These are phyloP conservation scores for Torulaspora franciscae DNA, from an alignment of 805 yeast species.

Conservation along the genomic window DNA sequence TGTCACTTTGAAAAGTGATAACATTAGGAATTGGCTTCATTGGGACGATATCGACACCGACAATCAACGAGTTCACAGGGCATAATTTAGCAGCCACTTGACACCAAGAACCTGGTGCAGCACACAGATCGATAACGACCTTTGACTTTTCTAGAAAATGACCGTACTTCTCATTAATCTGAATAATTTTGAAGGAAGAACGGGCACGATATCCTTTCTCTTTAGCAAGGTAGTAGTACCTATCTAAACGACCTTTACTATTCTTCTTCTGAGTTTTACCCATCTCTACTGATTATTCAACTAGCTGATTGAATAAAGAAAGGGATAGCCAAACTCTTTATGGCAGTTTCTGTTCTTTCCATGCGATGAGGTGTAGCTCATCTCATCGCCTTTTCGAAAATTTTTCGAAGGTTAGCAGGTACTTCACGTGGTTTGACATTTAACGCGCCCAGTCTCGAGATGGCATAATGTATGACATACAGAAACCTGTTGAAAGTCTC, in stretches of 20 bases:
- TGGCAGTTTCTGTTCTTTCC: not conserved
- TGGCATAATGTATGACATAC: too few species aligned
- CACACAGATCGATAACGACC: constrained; percentile 96
- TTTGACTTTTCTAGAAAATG: constrained; percentile 91
- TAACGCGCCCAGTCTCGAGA: not conserved
- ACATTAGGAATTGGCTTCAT: constrained; percentile 94
- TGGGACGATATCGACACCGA: constrained; percentile 98
- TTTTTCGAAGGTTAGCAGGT: constrained; percentile 3
- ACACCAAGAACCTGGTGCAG: constrained; percentile 99
- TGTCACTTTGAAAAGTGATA: constrained; percentile 92
- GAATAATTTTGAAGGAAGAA: constrained; percentile 92
- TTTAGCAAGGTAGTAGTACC: constrained; percentile 92
- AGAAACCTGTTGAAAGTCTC: too few species aligned
- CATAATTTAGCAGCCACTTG: constrained; percentile 94
- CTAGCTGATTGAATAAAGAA: not conserved
- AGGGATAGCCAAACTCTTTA: not conserved
- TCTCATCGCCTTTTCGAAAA: constrained; percentile 11
- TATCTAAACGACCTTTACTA: constrained; percentile 98
- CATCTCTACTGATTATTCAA: constrained; percentile 40
- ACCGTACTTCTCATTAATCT: constrained; percentile 93
- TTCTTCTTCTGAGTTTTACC: constrained; percentile 92
- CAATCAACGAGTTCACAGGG: constrained; percentile 87
- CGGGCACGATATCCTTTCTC: constrained; percentile 99
- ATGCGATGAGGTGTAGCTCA: constrained; percentile 13
- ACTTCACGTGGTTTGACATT: not conserved